Evolutionary conservation across 129 eudicot genomes (phyloP), one percentile per base, ranked within the genome.

Genomic region (Helianthus tuberosus): DNA sequence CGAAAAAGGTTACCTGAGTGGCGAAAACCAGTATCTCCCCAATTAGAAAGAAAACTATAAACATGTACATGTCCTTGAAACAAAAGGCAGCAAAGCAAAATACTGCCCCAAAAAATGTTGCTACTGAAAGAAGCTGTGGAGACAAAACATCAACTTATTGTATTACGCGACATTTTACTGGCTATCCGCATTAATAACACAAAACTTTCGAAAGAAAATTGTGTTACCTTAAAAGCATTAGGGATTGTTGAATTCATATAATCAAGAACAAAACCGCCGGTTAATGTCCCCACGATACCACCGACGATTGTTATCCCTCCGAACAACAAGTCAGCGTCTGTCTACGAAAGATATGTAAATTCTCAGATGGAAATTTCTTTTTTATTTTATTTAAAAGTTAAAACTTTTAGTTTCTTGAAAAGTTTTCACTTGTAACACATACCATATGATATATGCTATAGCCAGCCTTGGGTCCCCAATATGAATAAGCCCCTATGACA

Each of bases 401-500:
- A 27, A 27, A 7, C 5, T 74, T 80, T 35, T 54, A 76, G 51
- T 75, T 75, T 50, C 43, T 36, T 64, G 25, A 50, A 64, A 49
- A 23, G 4, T 11, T 49, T 3, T 62, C 54, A 29, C 61, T 63
- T 61, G 68, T 4, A 52, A 63, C 66, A 73, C 69, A 16, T 52
- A 93, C 98, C 98, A 93, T 89, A 49, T 79, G 79, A 78, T 93
- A 93, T 76, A 93, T 93, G 72, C 82, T 84, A 79, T 87, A 85
- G 44, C 98, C 98, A 58, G 98, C 98, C 79, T 89, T 93, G 10
- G 98, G 98, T 61, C 98, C 98, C 98, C 98, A 93, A 74, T 93
- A 93, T 62, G 98, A 89, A 79, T 93, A 93, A 71, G 98, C 95
- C 38, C 98, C 98, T 17, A 93, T 75, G n/a, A 93, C 98, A 77